phyloP scores from a whole-genome alignment of 805 yeast species.

The Jamesozyma piceae region DNA sequence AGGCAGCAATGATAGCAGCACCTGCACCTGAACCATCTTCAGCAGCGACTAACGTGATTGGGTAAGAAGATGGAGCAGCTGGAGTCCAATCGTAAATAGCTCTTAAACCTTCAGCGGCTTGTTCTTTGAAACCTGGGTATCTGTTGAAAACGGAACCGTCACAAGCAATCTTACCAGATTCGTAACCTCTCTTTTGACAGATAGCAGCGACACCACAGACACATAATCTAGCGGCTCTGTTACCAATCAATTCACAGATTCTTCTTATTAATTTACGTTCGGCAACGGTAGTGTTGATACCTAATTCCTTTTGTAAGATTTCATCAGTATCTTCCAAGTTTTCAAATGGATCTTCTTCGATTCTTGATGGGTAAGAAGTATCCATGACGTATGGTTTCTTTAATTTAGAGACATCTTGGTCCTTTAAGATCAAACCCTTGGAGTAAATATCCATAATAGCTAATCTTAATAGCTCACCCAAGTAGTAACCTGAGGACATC shows the following conservation, averaged over 20 bases:
- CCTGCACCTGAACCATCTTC: constrained; percentile 99
- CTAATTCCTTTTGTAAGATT: constrained; percentile 50
- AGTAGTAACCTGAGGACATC: constrained; percentile 93
- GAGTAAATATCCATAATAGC: constrained; percentile 62
- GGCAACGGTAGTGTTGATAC: constrained; percentile 54
- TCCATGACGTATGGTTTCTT: constrained; percentile 65
- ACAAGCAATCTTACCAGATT: constrained; percentile 82
- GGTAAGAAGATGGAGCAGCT: constrained; percentile 44
- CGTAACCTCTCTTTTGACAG: constrained; percentile 72
- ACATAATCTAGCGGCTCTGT: constrained; percentile 84
- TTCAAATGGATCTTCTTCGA: constrained; percentile 85
- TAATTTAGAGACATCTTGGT: constrained; percentile 59
- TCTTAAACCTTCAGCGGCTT: constrained; percentile 80
- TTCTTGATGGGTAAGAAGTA: constrained; percentile 75
- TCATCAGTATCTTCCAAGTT: constrained; percentile 67
- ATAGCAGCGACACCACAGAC: constrained; percentile 94
- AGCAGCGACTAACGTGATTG: constrained; percentile 79
- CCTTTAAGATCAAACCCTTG: constrained; percentile 56
- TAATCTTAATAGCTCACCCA: constrained; percentile 85
- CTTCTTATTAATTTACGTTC: constrained; percentile 80
- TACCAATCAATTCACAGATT: constrained; percentile 79
- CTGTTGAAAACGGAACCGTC: constrained; percentile 94
- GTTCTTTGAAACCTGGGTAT: constrained; percentile 83
- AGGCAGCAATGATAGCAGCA: constrained; percentile 95
- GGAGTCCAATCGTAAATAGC: constrained; percentile 78